These are phyloP conservation scores for Meripilus lineatus DNA, from an alignment of 1,284 basidiomycete genomes.

Conservation along the genomic window DNA sequence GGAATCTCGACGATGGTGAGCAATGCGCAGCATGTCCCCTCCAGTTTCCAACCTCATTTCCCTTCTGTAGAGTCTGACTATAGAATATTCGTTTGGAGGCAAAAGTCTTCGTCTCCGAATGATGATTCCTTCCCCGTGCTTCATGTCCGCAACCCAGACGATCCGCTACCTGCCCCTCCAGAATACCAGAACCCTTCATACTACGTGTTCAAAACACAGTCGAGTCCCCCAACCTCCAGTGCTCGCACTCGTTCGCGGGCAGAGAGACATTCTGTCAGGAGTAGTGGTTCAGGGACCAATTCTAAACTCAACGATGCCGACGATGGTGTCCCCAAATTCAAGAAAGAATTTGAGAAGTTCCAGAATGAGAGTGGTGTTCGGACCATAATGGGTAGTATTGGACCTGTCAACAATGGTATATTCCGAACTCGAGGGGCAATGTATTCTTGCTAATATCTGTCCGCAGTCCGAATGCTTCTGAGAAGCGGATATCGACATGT, in stretches of 20 bases:
- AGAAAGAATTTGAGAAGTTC: conserved; percentile 80
- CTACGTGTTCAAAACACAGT: conserved; percentile 53
- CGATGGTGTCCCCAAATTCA: conserved; percentile 52
- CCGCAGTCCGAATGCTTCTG: conserved; percentile 83
- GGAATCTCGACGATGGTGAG: conserved; percentile 78
- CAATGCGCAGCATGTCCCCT: conserved; percentile 4
- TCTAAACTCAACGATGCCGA: conserved; percentile 21
- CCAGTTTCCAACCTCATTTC: conserved; percentile 1
- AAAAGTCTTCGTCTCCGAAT: conserved; percentile 33
- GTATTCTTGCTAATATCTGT: conserved; percentile 9
- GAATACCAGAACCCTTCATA: conserved; percentile 67
- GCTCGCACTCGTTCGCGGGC: conserved; percentile 24
- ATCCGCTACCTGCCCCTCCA: conserved; percentile 52
- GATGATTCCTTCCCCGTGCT: conserved; percentile 43
- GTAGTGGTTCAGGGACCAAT: conserved; percentile 37
- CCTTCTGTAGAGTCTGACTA: conserved; percentile 63
- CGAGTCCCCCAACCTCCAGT: conserved; percentile 14
- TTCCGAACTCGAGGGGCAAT: conserved; percentile 9
- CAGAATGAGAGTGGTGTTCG: conserved; percentile 90
- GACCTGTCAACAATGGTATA: conserved; percentile 82
- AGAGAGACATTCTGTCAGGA: conserved; percentile 26
- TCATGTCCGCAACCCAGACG: conserved; percentile 59
- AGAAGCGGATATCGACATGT: conserved; percentile 94
- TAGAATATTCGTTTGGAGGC: conserved; percentile 71
- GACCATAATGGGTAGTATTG: conserved; percentile 89